These are phyloP conservation scores for Coffea eugenioides DNA, from an alignment of 257 asterid genomes.

Conservation along the genomic window DNA sequence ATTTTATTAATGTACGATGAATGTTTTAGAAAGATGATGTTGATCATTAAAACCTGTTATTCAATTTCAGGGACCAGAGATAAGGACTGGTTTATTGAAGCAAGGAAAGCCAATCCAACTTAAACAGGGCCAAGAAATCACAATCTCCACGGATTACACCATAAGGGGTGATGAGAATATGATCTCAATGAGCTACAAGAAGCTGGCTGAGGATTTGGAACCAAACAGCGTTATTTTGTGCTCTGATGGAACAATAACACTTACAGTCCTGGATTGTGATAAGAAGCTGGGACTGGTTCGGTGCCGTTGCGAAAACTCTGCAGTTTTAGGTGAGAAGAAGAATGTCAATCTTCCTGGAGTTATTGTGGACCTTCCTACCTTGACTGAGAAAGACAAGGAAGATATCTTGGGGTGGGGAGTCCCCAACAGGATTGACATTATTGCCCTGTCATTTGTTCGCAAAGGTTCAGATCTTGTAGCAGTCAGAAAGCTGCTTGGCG, in stretches of 20 bases:
- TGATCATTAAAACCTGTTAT: too few relatives aligned
- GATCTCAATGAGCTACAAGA: constrained; percentile 49
- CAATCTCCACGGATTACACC: constrained; percentile 37
- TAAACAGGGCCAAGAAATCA: constrained; percentile 42
- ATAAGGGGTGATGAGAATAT: constrained; percentile 31
- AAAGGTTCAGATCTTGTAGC: constrained; percentile 39
- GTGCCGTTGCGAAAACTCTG: constrained; percentile 46
- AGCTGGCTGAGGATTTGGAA: constrained; percentile 35
- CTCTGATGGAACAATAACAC: constrained; percentile 44
- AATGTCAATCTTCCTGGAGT: constrained; percentile 48
- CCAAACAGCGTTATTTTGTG: constrained; percentile 39
- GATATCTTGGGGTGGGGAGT: constrained; percentile 45
- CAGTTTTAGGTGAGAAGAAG: constrained; percentile 40
- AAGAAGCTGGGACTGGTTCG: constrained; percentile 29
- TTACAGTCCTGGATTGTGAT: constrained; percentile 30
- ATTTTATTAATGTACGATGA: too few relatives aligned
- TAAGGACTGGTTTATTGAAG: constrained; percentile 36
- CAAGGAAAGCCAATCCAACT: constrained; percentile 40
- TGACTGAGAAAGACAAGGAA: constrained; percentile 41
- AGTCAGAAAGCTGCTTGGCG: constrained; percentile 37
- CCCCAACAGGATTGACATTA: constrained; percentile 39
- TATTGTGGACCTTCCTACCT: constrained; percentile 36
- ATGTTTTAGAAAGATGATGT: too few relatives aligned
- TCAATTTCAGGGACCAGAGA: constrained; percentile 40
- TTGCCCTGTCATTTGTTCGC: constrained; percentile 44